Percentiles rank a stretch among this genome's conserved stretches.
phyloP scores from a whole-genome alignment of 257 asterid genomes.

The Dorcoceras hygrometricum region DNA sequence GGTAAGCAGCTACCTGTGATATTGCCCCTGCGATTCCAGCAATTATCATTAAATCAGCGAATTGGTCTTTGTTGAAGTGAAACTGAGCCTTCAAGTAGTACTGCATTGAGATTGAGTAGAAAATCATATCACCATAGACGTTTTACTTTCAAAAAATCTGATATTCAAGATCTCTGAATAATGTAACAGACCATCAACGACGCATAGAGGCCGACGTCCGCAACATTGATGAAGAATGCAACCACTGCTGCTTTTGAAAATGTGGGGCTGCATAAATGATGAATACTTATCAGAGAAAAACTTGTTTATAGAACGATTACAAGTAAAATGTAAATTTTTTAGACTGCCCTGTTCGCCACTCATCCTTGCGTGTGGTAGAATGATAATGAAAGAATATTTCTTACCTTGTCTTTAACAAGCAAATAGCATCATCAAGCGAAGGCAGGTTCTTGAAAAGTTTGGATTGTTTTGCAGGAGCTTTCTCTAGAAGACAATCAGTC shows the following conservation, averaged over 20 bases:
- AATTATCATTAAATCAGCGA: conserved; percentile 85
- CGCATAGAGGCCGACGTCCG: conserved; percentile 70
- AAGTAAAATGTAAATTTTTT: no score
- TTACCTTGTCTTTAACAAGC: conserved; percentile 70
- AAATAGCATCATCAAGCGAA: conserved; percentile 52
- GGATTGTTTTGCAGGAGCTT: conserved; percentile 46
- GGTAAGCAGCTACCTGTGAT: conserved; percentile 57
- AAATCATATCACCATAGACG: not conserved
- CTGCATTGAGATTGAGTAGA: conserved; percentile 36
- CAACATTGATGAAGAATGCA: conserved; percentile 61
- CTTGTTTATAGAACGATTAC: not conserved
- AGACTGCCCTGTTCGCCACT: not conserved
- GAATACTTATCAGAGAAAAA: not conserved
- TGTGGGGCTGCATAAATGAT: conserved; percentile 53
- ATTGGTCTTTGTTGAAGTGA: conserved; percentile 84
- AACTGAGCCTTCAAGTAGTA: conserved; percentile 82
- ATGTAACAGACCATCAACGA: conserved; percentile 52
- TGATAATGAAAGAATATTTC: not conserved
- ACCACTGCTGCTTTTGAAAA: conserved; percentile 79
- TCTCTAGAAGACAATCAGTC: conserved; percentile 55
- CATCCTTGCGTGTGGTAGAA: not conserved
- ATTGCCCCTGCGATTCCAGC: conserved; percentile 70
- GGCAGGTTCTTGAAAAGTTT: conserved; percentile 53
- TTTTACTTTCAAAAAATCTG: not conserved
- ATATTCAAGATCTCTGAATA: not conserved